phyloP scores from a whole-genome alignment of 176 grass and related monocot genomes.

The Dendrocalamus sinicus region DNA sequence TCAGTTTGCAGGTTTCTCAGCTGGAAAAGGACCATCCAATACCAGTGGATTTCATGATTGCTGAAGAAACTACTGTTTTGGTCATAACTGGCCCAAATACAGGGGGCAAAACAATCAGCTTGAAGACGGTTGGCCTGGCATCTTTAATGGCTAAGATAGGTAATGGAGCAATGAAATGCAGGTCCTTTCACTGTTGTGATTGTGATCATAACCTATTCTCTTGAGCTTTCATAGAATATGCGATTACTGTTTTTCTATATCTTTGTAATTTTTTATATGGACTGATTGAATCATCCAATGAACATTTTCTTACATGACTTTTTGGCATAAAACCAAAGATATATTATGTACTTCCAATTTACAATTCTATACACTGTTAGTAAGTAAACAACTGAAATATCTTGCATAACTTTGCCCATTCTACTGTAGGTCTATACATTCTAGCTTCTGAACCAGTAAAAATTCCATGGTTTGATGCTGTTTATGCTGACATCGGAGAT shows the following conservation, averaged over 20 bases:
- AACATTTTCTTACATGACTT: conserved; percentile 17
- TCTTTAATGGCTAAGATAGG: conserved; percentile 87
- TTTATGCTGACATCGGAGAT: conserved; percentile 89
- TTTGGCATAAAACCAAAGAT: conserved; percentile 24
- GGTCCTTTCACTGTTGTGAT: background rate
- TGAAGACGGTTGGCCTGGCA: conserved; percentile 80
- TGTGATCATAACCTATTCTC: conserved; percentile 24
- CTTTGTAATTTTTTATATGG: conserved; percentile 12
- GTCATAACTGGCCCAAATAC: conserved; percentile 89
- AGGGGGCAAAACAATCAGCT: conserved; percentile 84
- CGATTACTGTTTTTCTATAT: background rate
- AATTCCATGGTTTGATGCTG: conserved; percentile 84
- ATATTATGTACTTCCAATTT: background rate
- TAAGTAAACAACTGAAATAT: conserved; percentile 16
- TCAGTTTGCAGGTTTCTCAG: conserved; percentile 59
- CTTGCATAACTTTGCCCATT: conserved; percentile 38
- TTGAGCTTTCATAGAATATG: conserved; percentile 16
- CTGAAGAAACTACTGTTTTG: conserved; percentile 72
- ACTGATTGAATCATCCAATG: background rate
- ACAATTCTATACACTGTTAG: conserved; percentile 12
- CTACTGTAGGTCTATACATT: conserved; percentile 71
- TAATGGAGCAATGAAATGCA: conserved; percentile 23
- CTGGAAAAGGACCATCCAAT: conserved; percentile 61
- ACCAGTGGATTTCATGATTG: conserved; percentile 77
- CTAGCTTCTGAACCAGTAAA: conserved; percentile 81